These are phyloP conservation scores for Epichloe glyceriae DNA, from an alignment of 2,329 filamentous ascomycete genomes.

Conservation along the genomic window DNA sequence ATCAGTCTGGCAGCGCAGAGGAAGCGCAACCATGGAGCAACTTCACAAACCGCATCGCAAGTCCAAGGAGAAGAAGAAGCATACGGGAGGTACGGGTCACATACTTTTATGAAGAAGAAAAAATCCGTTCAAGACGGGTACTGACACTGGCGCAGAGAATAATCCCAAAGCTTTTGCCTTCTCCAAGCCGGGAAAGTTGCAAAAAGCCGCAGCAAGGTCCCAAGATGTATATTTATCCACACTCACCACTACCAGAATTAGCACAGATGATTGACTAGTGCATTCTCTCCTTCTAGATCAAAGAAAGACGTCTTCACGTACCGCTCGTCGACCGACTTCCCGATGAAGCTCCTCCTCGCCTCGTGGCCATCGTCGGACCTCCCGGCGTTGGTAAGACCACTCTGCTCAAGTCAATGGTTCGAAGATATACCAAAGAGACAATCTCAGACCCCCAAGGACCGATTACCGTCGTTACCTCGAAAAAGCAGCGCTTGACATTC, in stretches of 20 bases:
- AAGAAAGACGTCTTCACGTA: conserved; percentile 92
- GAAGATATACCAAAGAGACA: conserved; percentile 90
- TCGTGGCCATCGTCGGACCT: conserved; percentile 89
- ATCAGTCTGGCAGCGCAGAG: neutral
- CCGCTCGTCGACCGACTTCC: conserved; percentile 91
- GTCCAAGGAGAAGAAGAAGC: conserved; percentile 72
- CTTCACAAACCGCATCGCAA: conserved; percentile 78
- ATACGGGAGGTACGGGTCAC: conserved; percentile 39
- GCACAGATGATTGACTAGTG: neutral
- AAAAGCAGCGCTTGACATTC: conserved; percentile 88
- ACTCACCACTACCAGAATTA: neutral
- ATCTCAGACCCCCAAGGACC: conserved; percentile 81
- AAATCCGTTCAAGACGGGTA: neutral
- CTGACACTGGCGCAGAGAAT: conserved; percentile 34
- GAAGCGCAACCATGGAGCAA: conserved; percentile 49
- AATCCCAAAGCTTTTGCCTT: conserved; percentile 90
- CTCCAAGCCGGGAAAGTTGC: conserved; percentile 66
- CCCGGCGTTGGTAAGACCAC: conserved; percentile 94
- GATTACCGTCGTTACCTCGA: conserved; percentile 91
- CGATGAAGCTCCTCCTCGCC: conserved; percentile 84
- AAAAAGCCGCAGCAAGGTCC: conserved; percentile 59
- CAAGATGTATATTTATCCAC: conserved; percentile 43
- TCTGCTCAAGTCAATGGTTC: conserved; percentile 83
- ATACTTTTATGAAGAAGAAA: too few relatives aligned
- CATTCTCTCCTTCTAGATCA: conserved; percentile 43